Conservation (phyloP, 345 rosid genomes). For the Lumnitzera racemosa region DNA sequence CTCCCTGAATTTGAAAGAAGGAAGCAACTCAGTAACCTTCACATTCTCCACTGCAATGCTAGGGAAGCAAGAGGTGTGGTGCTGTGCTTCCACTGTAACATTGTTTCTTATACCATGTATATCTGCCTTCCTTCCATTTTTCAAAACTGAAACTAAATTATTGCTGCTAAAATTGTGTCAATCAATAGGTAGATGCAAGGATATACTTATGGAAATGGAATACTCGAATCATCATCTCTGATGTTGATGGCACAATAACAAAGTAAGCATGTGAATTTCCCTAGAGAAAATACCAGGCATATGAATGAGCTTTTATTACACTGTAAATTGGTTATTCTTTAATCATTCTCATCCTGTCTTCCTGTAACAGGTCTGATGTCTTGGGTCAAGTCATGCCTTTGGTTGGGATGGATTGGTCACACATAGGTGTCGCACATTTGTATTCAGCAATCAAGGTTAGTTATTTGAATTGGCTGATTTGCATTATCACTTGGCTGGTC, state of each 20-base stretch:
- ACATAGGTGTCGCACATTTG: conserved; percentile 88
- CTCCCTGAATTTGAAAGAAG: conserved; percentile 72
- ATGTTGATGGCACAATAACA: conserved; percentile 98
- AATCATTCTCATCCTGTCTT: not conserved
- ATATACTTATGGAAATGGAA: conserved; percentile 97
- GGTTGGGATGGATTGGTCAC: conserved; percentile 94
- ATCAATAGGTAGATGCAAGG: conserved; percentile 78
- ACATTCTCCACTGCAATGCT: conserved; percentile 87
- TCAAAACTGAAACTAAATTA: not conserved
- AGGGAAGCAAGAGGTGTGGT: conserved; percentile 76
- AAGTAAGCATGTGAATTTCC: conserved; percentile 35
- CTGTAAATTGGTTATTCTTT: too few relatives aligned
- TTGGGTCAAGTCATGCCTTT: conserved; percentile 99
- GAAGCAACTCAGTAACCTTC: conserved; percentile 65
- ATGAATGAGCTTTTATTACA: too few relatives aligned
- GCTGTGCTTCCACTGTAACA: conserved; percentile 7
- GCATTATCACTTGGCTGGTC: too few relatives aligned
- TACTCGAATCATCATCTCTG: conserved; percentile 80
- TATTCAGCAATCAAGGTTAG: conserved; percentile 90
- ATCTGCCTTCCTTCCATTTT: conserved; percentile 1
- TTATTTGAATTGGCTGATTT: not conserved
- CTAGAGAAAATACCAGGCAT: not conserved
- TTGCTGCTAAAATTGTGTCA: not conserved
- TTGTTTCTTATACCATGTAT: not conserved
- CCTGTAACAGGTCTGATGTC: conserved; percentile 78